A percentile compares a stretch with the other conserved stretches of the same genome.
phyloP scores from a whole-genome alignment of 345 rosid species.

The Salix arbutifolia region DNA sequence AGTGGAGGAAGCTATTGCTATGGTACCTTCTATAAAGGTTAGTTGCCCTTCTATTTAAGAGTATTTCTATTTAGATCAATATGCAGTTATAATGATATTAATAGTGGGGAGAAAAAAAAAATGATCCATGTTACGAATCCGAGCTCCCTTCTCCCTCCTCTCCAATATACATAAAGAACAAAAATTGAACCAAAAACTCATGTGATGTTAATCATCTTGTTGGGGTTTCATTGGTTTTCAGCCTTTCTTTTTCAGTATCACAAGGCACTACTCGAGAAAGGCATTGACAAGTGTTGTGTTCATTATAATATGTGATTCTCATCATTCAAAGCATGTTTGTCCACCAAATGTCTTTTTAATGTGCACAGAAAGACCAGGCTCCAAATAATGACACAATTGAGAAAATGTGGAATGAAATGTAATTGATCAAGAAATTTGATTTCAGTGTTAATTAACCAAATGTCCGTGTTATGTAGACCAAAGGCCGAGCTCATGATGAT shows the following conservation, averaged over 20 bases:
- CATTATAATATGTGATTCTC: background rate
- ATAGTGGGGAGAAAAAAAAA: background rate
- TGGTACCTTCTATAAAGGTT: constrained; percentile 97
- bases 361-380: background rate
- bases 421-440: background rate
- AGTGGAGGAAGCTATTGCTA: constrained; percentile 94
- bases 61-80: background rate
- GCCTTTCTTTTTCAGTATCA: too few species aligned
- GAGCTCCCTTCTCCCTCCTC: background rate
- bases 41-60: background rate
- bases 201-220: background rate
- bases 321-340: background rate
- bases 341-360: background rate
- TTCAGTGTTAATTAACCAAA: background rate
- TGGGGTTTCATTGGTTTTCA: background rate
- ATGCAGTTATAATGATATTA: background rate
- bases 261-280: background rate
- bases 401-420: background rate
- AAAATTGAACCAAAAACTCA: background rate
- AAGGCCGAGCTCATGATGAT: constrained; percentile 78
- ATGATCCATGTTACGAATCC: background rate
- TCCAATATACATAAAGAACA: background rate
- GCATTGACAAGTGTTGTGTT: background rate
- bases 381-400: background rate
- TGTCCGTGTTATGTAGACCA: constrained; percentile 47